phyloP scores from a whole-genome alignment of 2,329 filamentous ascomycete species.

The Kalaharituber pfeilii region DNA sequence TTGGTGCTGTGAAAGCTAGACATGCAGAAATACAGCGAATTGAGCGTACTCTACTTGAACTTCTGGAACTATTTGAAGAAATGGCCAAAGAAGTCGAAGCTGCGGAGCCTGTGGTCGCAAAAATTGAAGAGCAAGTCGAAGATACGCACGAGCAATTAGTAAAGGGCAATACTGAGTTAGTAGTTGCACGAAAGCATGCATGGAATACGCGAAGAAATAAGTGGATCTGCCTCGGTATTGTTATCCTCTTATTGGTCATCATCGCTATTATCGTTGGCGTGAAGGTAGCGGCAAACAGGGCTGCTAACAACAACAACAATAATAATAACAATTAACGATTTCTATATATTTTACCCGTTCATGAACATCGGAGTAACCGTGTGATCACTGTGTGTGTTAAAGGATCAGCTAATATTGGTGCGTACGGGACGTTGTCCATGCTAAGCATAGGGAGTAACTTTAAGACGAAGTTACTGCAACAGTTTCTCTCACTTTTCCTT shows the following conservation, averaged over 20 bases:
- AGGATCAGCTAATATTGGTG: too few species aligned
- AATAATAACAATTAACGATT: too few species aligned
- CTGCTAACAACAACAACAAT: neutral
- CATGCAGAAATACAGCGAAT: conserved; percentile 73
- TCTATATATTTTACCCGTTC: too few species aligned
- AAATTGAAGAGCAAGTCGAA: conserved; percentile 47
- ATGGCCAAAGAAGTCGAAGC: conserved; percentile 57
- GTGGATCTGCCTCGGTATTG: neutral
- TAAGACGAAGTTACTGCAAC: too few species aligned
- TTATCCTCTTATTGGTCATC: neutral
- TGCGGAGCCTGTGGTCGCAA: conserved; percentile 47
- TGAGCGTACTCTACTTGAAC: conserved; percentile 54
- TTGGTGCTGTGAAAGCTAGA: conserved; percentile 62
- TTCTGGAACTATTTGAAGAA: conserved; percentile 53
- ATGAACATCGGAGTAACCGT: too few species aligned
- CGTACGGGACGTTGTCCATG: too few species aligned
- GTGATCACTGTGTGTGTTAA: too few species aligned
- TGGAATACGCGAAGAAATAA: neutral
- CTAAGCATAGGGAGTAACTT: too few species aligned
- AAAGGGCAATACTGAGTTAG: conserved; percentile 24
- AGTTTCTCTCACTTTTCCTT: too few species aligned
- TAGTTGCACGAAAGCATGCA: neutral
- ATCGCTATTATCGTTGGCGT: neutral
- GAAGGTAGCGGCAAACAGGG: neutral
- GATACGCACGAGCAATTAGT: conserved; percentile 49